Evolutionary conservation across 2,329 filamentous ascomycete species (phyloP).

Genomic region (Bimuria novae-zelandiae): DNA sequence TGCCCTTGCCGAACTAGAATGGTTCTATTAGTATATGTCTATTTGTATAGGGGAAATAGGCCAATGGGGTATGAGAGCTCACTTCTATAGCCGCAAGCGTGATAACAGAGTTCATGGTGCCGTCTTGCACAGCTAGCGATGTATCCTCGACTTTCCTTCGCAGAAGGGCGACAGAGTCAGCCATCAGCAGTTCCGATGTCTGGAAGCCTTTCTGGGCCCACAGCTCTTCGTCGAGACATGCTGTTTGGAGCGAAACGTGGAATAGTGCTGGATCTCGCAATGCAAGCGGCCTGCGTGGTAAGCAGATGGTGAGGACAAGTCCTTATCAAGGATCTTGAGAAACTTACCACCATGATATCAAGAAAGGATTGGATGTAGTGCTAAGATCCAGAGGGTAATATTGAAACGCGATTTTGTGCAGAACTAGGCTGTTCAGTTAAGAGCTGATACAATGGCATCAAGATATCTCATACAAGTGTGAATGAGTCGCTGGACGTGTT

Average conservation of each 20-base stretch:
- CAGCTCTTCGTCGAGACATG: constrained; percentile 61
- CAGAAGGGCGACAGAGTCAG: constrained; percentile 59
- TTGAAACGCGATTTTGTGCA: constrained; percentile 63
- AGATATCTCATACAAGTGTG: constrained; percentile 54
- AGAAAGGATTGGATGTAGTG: constrained; percentile 60
- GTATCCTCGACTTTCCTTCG: constrained; percentile 56
- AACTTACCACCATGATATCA: constrained; percentile 61
- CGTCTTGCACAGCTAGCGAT: constrained; percentile 57
- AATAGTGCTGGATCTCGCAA: constrained; percentile 62
- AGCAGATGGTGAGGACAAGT: background rate
- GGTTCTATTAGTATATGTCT: constrained; percentile 1
- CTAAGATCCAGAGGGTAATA: constrained; percentile 63
- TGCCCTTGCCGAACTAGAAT: constrained; percentile 58
- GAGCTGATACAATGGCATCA: constrained; percentile 26
- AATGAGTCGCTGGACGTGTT: constrained; percentile 60
- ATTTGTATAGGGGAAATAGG: constrained; percentile 16
- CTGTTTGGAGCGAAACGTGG: constrained; percentile 64
- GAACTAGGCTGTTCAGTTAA: constrained; percentile 40
- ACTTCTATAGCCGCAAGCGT: constrained; percentile 64
- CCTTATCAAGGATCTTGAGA: no score
- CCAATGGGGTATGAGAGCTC: background rate
- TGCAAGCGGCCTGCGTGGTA: constrained; percentile 50
- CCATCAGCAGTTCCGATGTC: constrained; percentile 61
- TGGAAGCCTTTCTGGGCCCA: constrained; percentile 58
- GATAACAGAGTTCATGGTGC: constrained; percentile 62